Conservation (phyloP, 495 filamentous ascomycete genomes). For the Podospora pseudopauciseta region DNA sequence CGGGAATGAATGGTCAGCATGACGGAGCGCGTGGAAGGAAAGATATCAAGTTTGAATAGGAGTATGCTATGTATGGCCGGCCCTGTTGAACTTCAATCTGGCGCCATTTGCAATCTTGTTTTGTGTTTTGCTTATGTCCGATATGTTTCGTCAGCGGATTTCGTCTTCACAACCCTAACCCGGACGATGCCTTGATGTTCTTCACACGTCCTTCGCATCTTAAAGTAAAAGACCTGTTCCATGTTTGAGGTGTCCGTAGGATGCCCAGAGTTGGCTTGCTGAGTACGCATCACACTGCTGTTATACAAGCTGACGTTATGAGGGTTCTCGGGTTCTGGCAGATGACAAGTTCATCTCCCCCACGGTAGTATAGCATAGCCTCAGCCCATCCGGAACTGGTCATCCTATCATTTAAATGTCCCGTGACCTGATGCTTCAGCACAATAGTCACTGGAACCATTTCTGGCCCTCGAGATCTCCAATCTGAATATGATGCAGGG, state of each 20-base stretch:
- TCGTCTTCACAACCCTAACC: too few species aligned
- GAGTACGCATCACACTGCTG: not conserved
- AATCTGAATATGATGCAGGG: not conserved
- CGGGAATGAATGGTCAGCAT: not conserved
- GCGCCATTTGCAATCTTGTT: too few species aligned
- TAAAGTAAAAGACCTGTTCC: too few species aligned
- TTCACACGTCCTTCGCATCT: too few species aligned
- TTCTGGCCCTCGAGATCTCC: not conserved
- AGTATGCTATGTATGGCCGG: not conserved
- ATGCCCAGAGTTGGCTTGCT: not conserved
- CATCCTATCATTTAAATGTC: not conserved
- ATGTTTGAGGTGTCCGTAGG: too few species aligned
- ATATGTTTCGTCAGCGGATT: too few species aligned
- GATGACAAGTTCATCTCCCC: not conserved
- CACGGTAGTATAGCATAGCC: not conserved
- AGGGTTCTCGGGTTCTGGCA: not conserved
- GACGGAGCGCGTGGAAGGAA: not conserved
- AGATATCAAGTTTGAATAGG: not conserved
- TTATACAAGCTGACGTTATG: slow-evolving; percentile 9
- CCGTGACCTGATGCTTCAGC: not conserved
- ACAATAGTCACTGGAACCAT: not conserved
- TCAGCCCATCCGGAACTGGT: not conserved
- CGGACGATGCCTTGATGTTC: too few species aligned
- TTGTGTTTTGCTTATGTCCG: too few species aligned
- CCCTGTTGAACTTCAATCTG: too few species aligned